A percentile compares a stretch with the other conserved stretches of the same genome.
phyloP scores from a whole-genome alignment of 2,329 filamentous ascomycete genomes.

The Zymoseptoria ardabiliae region DNA sequence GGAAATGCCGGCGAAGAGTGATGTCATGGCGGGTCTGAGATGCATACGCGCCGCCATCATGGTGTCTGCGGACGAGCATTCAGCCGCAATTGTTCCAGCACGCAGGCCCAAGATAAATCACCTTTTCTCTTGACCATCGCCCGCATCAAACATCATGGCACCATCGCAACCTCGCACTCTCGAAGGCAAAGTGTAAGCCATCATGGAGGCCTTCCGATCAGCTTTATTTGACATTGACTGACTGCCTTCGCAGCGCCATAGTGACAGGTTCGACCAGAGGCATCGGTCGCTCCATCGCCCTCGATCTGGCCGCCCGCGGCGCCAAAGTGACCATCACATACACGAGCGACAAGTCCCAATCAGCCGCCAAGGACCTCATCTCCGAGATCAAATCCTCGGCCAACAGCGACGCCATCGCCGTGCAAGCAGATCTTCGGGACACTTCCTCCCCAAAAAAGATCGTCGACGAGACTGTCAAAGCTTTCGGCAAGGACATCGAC shows the following conservation, averaged over 20 bases:
- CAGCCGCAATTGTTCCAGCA: neutral
- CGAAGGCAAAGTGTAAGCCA: constrained; percentile 19
- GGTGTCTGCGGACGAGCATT: neutral
- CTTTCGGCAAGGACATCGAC: constrained; percentile 36
- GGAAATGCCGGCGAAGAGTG: neutral
- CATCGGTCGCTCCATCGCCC: constrained; percentile 43
- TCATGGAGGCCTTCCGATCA: neutral
- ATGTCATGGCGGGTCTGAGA: neutral
- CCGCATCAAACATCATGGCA: no score
- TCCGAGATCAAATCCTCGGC: constrained; percentile 30
- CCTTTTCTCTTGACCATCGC: no score
- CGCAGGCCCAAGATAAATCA: neutral
- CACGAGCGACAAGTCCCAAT: constrained; percentile 34
- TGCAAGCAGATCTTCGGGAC: constrained; percentile 36
- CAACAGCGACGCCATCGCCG: constrained; percentile 30
- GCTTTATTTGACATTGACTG: constrained; percentile 4
- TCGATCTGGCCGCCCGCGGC: constrained; percentile 42
- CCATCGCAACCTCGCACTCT: constrained; percentile 12
- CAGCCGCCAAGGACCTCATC: constrained; percentile 29
- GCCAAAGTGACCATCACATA: constrained; percentile 42
- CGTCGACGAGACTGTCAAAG: constrained; percentile 29
- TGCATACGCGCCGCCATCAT: no score
- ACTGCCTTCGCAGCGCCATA: constrained; percentile 36
- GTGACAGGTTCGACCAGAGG: constrained; percentile 46
- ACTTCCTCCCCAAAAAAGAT: constrained; percentile 31